Evolutionary conservation across 352 stramenopile species (phyloP).

Genomic region (Globisporangium mamillatum): DNA sequence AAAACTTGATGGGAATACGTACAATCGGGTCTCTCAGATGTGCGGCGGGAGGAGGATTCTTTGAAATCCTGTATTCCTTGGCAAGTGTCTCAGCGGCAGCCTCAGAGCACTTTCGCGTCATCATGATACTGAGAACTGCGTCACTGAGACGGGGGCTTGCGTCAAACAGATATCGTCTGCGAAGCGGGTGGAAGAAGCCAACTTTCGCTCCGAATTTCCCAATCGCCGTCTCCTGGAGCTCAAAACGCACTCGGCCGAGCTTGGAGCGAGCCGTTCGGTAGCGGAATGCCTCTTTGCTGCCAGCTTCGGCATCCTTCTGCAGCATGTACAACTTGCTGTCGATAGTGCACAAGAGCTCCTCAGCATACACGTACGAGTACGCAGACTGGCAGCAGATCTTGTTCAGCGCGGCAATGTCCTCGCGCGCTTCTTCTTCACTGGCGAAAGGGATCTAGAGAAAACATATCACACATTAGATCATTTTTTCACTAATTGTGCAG

Average conservation of each 20-base stretch:
- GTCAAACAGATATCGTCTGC: slow-evolving; percentile 58
- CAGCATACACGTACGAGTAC: slow-evolving; percentile 80
- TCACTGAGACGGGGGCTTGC: slow-evolving; percentile 57
- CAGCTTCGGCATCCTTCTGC: slow-evolving; percentile 31
- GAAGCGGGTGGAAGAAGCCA: slow-evolving; percentile 71
- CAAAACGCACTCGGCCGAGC: slow-evolving; percentile 63
- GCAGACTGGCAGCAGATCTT: slow-evolving; percentile 85
- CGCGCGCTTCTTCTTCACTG: slow-evolving; percentile 72
- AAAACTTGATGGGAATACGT: slow-evolving; percentile 11
- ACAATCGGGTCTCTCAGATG: slow-evolving; percentile 76
- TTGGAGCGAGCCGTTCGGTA: slow-evolving; percentile 68
- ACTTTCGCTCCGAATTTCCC: slow-evolving; percentile 65
- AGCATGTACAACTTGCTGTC: slow-evolving; percentile 66
- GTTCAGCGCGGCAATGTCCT: slow-evolving; percentile 68
- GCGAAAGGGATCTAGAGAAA: slow-evolving; percentile 68
- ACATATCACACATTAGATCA: not conserved
- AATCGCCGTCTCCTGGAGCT: slow-evolving; percentile 72
- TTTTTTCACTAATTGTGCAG: not conserved
- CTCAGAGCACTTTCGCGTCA: slow-evolving; percentile 72
- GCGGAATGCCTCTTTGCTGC: slow-evolving; percentile 32
- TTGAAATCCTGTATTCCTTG: slow-evolving; percentile 59
- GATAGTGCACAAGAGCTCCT: slow-evolving; percentile 72
- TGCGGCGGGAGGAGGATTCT: slow-evolving; percentile 51
- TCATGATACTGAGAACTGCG: slow-evolving; percentile 72
- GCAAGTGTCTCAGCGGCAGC: slow-evolving; percentile 51